Evolutionary conservation across 73 alveolate species (phyloP).

Genomic region (Symbiodinium pilosum): DNA sequence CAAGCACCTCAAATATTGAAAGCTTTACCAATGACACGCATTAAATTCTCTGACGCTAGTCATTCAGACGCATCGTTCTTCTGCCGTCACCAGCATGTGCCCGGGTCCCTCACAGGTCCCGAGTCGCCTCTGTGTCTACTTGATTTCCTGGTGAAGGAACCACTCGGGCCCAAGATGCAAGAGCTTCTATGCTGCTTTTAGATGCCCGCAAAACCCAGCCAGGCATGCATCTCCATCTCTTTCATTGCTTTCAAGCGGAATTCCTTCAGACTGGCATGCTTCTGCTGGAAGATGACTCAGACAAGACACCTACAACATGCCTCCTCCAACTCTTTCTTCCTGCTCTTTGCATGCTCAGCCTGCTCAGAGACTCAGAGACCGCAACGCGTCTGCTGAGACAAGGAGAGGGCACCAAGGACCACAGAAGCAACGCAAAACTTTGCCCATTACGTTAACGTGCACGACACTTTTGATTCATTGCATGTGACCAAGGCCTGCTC

Average conservation of each 20-base stretch:
- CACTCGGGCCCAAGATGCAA: not conserved
- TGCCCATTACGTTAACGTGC: too few species aligned
- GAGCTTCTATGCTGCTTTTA: not conserved
- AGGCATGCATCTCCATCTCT: conserved; percentile 11
- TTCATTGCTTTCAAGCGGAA: not conserved
- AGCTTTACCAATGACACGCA: too few species aligned
- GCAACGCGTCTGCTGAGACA: too few species aligned
- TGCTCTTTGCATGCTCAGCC: conserved; percentile 12
- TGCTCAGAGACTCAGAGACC: too few species aligned
- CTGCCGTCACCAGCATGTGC: too few species aligned
- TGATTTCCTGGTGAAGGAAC: not conserved
- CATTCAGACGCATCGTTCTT: too few species aligned
- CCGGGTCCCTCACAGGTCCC: not conserved
- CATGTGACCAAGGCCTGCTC: too few species aligned
- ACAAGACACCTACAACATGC: not conserved
- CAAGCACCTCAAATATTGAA: not conserved
- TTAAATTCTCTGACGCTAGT: too few species aligned
- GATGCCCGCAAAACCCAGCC: not conserved
- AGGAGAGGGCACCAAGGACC: too few species aligned
- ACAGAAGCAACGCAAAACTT: too few species aligned
- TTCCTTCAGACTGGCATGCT: not conserved
- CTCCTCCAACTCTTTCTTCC: conserved; percentile 13
- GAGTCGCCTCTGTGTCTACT: not conserved
- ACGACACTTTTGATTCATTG: too few species aligned
- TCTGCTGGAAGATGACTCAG: not conserved